Conservation (phyloP, 202 grass and related monocot genomes). For the Alloteropsis angusta region DNA sequence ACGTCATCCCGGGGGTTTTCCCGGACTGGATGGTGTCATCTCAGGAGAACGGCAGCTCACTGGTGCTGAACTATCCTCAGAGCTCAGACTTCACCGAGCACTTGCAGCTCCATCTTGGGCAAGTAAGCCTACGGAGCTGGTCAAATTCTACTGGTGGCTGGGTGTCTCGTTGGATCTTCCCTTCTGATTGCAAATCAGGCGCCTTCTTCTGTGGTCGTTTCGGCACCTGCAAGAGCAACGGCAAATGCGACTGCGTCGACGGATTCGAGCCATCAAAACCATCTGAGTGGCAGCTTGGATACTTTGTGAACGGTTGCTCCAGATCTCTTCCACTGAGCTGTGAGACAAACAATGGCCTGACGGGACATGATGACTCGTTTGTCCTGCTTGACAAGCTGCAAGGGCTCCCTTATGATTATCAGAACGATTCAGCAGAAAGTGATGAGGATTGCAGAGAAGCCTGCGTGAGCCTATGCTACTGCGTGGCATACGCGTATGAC, state of each 20-base stretch:
- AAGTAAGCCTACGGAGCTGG: neutral
- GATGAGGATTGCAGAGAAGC: neutral
- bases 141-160: neutral
- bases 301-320: neutral
- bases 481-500: neutral
- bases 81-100: neutral
- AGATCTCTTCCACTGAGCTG: constrained; percentile 1
- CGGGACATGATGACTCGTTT: neutral
- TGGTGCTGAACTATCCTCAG: neutral
- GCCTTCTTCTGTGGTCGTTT: neutral
- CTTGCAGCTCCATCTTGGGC: neutral
- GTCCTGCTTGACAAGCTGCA: neutral
- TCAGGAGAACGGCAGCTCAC: neutral
- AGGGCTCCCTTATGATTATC: neutral
- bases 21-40: neutral
- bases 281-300: neutral
- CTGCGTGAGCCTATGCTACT: neutral
- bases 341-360: neutral
- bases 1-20: neutral
- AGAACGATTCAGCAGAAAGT: neutral
- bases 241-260: neutral
- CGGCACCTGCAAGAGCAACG: neutral
- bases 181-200: neutral
- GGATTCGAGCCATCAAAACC: neutral
- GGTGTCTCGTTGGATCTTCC: neutral